phyloP scores from a whole-genome alignment of 441 rosid species.

The Omphalea diandra region DNA sequence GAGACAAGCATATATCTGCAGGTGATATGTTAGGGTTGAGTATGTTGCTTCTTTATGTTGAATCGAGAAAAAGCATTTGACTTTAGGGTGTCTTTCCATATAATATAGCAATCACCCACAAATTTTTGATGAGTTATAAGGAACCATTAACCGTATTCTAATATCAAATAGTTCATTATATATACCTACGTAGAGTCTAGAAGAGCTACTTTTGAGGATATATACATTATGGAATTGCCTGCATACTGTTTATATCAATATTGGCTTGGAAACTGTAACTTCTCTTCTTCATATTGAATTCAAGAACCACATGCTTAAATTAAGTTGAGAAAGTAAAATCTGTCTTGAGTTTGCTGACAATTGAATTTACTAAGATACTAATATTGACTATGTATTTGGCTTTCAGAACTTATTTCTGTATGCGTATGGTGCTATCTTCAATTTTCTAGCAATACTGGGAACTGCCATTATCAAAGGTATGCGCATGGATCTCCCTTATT shows the following conservation, averaged over 20 bases:
- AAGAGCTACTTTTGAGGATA: background rate
- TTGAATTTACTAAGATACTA: conserved; percentile 3
- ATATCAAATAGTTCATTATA: no score
- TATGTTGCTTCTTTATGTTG: conserved; percentile 20
- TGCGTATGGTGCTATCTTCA: no score
- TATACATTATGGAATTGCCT: background rate
- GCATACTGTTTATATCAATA: background rate
- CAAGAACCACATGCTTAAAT: background rate
- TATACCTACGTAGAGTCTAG: background rate
- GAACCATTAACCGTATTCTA: background rate
- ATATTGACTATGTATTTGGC: no score
- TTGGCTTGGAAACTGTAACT: background rate
- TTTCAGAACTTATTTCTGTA: no score
- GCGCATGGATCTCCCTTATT: background rate
- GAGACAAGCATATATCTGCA: conserved; percentile 99
- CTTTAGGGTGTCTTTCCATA: background rate
- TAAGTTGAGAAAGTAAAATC: background rate
- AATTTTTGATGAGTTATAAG: background rate
- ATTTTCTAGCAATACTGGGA: background rate
- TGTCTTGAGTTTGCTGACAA: conserved; percentile 8
- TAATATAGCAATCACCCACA: background rate
- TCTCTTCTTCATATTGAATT: background rate
- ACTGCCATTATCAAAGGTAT: no score
- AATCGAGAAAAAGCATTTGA: conserved; percentile 15
- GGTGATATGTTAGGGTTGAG: conserved; percentile 42